Conservation (phyloP, 1,284 basidiomycete species). For the Coniferiporia weirii region DNA sequence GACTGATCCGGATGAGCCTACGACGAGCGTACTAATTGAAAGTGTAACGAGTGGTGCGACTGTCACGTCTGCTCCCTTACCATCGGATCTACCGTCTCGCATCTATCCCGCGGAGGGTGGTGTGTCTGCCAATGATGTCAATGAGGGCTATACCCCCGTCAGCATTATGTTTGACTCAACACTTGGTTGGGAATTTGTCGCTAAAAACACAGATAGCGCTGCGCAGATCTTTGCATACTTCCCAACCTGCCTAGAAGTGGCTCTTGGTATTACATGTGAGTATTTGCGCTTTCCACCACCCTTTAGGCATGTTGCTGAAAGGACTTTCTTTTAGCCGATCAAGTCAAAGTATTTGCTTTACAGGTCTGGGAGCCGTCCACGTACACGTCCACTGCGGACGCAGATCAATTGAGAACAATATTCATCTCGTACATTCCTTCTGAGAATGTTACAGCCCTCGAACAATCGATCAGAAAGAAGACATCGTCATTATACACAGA, state of each 20-base stretch:
- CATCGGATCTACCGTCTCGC: conserved; percentile 49
- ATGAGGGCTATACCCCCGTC: conserved; percentile 42
- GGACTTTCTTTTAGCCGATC: conserved; percentile 23
- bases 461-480: conserved; percentile 48
- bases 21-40: conserved; percentile 36
- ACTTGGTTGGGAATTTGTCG: conserved; percentile 63
- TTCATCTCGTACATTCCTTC: conserved; percentile 57
- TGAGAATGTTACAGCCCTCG: conserved; percentile 43
- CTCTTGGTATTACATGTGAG: conserved; percentile 46
- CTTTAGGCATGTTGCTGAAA: not conserved
- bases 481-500: conserved; percentile 58
- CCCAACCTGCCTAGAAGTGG: conserved; percentile 45
- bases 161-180: conserved; percentile 51
- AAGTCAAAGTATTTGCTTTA: conserved; percentile 53
- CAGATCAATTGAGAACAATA: conserved; percentile 46
- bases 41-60: conserved; percentile 26
- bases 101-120: conserved; percentile 46
- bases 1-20: conserved; percentile 52
- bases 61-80: conserved; percentile 38
- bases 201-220: conserved; percentile 35
- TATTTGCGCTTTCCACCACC: conserved; percentile 11
- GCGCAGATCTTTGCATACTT: conserved; percentile 61
- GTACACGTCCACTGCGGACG: conserved; percentile 46
- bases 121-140: conserved; percentile 25
- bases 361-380: conserved; percentile 51